Base-by-base conservation (phyloP, 306 rosid genomes). In the Casuarina equisetifolia region DNA sequence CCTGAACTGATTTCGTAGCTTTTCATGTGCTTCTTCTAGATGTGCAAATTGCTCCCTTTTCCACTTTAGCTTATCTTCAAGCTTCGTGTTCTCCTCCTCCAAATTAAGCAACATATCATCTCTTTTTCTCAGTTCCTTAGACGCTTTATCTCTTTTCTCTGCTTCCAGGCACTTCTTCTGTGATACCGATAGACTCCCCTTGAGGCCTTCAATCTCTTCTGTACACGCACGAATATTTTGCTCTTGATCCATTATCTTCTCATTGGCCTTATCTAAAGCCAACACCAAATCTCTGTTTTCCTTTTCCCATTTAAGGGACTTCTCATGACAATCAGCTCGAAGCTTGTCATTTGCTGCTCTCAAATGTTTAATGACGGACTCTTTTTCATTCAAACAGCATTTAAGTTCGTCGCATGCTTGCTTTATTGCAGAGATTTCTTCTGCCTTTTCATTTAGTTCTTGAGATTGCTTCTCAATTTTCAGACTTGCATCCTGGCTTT, bases 31-130 rank as follows among this genome's bases (percentile, higher is more conserved):
- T 74, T 92, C 95, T 81, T 90, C 89, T 5, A 89, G 81, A 81
- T 94, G 94, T 25, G 66, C 80, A 80, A 94, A 88, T 63, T 94
- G 97, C 82, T 94, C 97, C 79, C 76, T 89, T 83, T 90, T 92
- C 98, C 95, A 92, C 80, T 92, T 90, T 40, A 94, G 72, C 79
- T 88, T 87, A 64, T 94, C 97, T 88, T 81, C 85, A 72, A 88
- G 51, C 78, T 88, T 86, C 73, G 82, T 79, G 51, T 42, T 80
- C 79, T 88, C 88, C 74, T 92, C 90, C 75, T 86, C 91, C 35
- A 89, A 55, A 70, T 79, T 80, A 58, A 77, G 66, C 0, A 89
- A 39, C 80, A 78, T 35, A 70, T 81, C 85, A 45, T 92, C 86
- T 81, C 88, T 83, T 55, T 88, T 92, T 66, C 86, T 81, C 39